A percentile compares a stretch with the other conserved stretches of the same genome.
These are phyloP conservation scores for Melampsora americana DNA, from an alignment of 1,284 basidiomycete species.

Conservation along the genomic window DNA sequence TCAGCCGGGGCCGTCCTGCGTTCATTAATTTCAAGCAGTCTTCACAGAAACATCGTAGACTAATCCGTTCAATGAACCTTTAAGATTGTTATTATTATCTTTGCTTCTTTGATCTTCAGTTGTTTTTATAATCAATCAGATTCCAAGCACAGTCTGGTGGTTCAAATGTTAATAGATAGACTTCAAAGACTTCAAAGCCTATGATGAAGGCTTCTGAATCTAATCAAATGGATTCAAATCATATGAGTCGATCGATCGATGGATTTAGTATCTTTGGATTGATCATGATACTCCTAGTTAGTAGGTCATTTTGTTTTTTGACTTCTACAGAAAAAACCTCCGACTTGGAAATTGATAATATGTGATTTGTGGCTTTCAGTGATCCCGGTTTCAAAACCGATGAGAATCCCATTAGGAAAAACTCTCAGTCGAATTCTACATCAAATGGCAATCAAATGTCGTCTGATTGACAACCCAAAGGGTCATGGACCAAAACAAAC, in stretches of 20 bases:
- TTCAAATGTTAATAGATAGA: no score
- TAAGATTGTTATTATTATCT: no score
- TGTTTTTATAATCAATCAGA: no score
- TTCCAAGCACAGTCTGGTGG: no score
- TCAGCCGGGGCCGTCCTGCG: no score
- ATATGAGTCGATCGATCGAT: slow-evolving; percentile 21
- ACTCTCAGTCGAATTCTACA: background rate
- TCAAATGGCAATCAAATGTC: background rate
- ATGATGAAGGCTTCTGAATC: background rate
- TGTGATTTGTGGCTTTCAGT: slow-evolving; percentile 7
- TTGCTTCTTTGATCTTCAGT: no score
- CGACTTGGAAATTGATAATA: no score
- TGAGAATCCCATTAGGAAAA: slow-evolving; percentile 13
- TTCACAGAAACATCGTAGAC: no score
- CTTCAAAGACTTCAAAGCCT: no score
- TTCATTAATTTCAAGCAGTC: no score
- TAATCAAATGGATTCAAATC: background rate
- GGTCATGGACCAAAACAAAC: background rate
- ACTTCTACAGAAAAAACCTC: background rate
- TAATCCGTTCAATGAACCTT: no score
- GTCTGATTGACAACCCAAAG: slow-evolving; percentile 10
- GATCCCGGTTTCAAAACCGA: slow-evolving; percentile 26
- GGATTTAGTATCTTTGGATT: slow-evolving; percentile 41
- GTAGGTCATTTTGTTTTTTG: background rate
- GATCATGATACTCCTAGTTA: slow-evolving; percentile 23